Percentiles rank a stretch among this genome's conserved stretches.
These are phyloP conservation scores for Fraxinus ornus DNA, from an alignment of 305 asterid genomes.

Conservation along the genomic window DNA sequence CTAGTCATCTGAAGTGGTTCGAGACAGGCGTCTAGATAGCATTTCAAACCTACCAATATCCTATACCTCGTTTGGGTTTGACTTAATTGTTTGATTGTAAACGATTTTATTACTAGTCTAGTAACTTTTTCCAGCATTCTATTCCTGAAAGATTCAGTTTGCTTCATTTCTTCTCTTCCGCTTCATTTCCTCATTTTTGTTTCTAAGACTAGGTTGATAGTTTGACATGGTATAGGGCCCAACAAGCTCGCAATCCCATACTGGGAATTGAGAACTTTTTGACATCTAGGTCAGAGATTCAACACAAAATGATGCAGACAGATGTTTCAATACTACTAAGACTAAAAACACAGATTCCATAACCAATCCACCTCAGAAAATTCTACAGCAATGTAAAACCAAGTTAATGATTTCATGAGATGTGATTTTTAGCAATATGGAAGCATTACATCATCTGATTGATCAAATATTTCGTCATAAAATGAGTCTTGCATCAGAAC, in stretches of 20 bases:
- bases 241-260: neutral
- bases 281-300: neutral
- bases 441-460: neutral
- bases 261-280: neutral
- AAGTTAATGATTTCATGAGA: neutral
- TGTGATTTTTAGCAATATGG: neutral
- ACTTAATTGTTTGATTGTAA: neutral
- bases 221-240: neutral
- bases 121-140: neutral
- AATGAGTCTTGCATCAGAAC: neutral
- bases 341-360: neutral
- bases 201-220: neutral
- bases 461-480: neutral
- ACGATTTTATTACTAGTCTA: neutral
- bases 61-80: neutral
- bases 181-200: neutral
- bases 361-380: neutral
- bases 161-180: neutral
- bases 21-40: neutral
- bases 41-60: neutral
- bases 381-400: neutral
- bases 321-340: neutral
- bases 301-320: neutral
- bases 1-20: neutral
- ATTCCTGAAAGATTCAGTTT: neutral